These are phyloP conservation scores for Fusarium sp. DNA, from an alignment of 2,329 filamentous ascomycete species.

Conservation along the genomic window DNA sequence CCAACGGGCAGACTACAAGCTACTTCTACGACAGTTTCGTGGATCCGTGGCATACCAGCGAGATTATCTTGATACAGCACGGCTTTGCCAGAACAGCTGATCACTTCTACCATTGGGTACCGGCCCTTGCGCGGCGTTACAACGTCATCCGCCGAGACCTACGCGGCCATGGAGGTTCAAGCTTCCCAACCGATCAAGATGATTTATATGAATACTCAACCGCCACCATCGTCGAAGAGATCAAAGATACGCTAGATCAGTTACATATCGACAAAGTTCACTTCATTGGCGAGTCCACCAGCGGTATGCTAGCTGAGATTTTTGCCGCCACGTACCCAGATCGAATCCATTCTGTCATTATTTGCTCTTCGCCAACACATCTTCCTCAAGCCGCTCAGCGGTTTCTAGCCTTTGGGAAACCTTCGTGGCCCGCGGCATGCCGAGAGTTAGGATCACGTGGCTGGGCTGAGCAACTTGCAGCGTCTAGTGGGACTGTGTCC, in stretches of 20 bases:
- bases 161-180: slow-evolving; percentile 14
- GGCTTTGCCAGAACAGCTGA: slow-evolving; percentile 15
- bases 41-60: slow-evolving; percentile 13
- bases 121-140: slow-evolving; percentile 4
- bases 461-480: slow-evolving; percentile 6
- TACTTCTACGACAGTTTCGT: slow-evolving; percentile 16
- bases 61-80: slow-evolving; percentile 14
- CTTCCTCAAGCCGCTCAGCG: slow-evolving; percentile 4
- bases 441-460: slow-evolving; percentile 1
- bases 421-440: slow-evolving; percentile 14
- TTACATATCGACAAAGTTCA: slow-evolving; percentile 1
- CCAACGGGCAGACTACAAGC: slow-evolving; percentile 14
- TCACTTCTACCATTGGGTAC: slow-evolving; percentile 20
- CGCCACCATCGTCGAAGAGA: slow-evolving; percentile 9
- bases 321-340: slow-evolving; percentile 17
- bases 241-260: slow-evolving; percentile 20
- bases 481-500: background rate
- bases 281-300: slow-evolving; percentile 20
- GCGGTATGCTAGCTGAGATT: slow-evolving; percentile 17
- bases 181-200: background rate
- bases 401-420: slow-evolving; percentile 14
- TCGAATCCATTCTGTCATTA: slow-evolving; percentile 7
- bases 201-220: slow-evolving; percentile 10
- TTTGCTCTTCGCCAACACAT: slow-evolving; percentile 17
- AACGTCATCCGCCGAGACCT: slow-evolving; percentile 17